Percentiles rank a stretch among this genome's conserved stretches.
Evolutionary conservation across 2,329 filamentous ascomycete species (phyloP).

Genomic region (Cercospora sp.): DNA sequence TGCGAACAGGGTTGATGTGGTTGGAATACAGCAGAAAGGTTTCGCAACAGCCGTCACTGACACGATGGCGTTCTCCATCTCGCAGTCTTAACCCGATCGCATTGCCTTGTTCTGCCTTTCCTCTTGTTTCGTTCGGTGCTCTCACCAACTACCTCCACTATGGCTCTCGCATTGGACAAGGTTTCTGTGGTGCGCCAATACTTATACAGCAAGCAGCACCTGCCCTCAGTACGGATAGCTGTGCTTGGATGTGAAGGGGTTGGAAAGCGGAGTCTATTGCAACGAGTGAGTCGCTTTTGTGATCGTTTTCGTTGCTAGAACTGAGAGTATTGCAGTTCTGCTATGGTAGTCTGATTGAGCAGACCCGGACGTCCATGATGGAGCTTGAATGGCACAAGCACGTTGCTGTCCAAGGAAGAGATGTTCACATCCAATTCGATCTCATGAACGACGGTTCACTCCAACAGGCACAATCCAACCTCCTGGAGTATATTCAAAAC

Average conservation of each 20-base stretch:
- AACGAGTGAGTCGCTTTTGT: slow-evolving; percentile 4
- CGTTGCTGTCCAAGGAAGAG: slow-evolving; percentile 17
- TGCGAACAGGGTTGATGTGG: neutral
- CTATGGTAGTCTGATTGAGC: slow-evolving; percentile 18
- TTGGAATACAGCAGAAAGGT: neutral
- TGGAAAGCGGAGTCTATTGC: slow-evolving; percentile 19
- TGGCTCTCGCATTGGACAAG: slow-evolving; percentile 15
- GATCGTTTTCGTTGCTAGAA: neutral
- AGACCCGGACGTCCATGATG: neutral
- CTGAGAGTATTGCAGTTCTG: slow-evolving; percentile 13
- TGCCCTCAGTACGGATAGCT: slow-evolving; percentile 17
- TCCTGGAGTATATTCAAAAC: slow-evolving; percentile 11
- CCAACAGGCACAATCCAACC: slow-evolving; percentile 1
- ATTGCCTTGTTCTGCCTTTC: neutral
- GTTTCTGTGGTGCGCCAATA: slow-evolving; percentile 15
- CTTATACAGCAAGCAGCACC: slow-evolving; percentile 14
- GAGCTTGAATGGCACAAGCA: slow-evolving; percentile 22
- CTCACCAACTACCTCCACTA: neutral
- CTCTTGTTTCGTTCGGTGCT: neutral
- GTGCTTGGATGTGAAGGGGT: slow-evolving; percentile 16
- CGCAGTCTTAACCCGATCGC: neutral
- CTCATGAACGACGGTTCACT: slow-evolving; percentile 5
- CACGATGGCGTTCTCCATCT: neutral
- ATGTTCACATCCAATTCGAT: slow-evolving; percentile 18
- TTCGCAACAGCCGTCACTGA: neutral